Percentiles rank a stretch among this genome's conserved stretches.
Conservation (phyloP, 208 protist species). For the Leishmania lainsoni region DNA sequence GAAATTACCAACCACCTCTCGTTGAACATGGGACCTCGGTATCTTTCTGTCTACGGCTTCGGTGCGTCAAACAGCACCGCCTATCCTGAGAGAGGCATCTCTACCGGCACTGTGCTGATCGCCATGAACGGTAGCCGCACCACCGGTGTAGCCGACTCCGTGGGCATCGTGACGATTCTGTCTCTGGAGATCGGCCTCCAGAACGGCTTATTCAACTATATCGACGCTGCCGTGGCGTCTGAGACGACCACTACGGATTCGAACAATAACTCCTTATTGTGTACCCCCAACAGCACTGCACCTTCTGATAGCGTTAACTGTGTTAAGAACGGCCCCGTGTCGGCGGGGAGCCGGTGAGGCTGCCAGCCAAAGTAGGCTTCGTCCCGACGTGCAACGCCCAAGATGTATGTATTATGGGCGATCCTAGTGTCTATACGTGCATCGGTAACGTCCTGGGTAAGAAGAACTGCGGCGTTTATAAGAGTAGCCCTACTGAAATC, state of each 20-base stretch:
- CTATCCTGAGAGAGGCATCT: conserved; percentile 40
- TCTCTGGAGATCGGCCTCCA: conserved; percentile 74
- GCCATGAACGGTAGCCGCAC: conserved; percentile 39
- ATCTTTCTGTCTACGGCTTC: conserved; percentile 84
- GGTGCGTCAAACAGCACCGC: conserved; percentile 55
- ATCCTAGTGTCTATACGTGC: conserved; percentile 38
- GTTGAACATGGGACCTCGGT: conserved; percentile 27
- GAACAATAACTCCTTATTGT: conserved; percentile 35
- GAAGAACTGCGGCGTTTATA: conserved; percentile 81
- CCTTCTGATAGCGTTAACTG: conserved; percentile 22
- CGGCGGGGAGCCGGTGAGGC: conserved; percentile 24
- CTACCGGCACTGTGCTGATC: conserved; percentile 61
- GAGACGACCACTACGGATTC: conserved; percentile 31
- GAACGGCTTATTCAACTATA: conserved; percentile 83
- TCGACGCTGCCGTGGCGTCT: conserved; percentile 15
- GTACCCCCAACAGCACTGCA: background rate
- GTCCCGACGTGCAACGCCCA: conserved; percentile 63
- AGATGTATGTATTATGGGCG: conserved; percentile 61
- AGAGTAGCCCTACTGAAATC: conserved; percentile 24
- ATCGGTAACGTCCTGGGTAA: conserved; percentile 57
- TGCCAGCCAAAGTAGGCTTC: conserved; percentile 78
- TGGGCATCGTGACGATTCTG: conserved; percentile 66
- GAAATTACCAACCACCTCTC: conserved; percentile 23
- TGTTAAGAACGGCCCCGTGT: conserved; percentile 18
- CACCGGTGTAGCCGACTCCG: conserved; percentile 36